Evolutionary conservation across 2,329 filamentous ascomycete genomes (phyloP).

Genomic region (Ploettnerulaceae sp.): DNA sequence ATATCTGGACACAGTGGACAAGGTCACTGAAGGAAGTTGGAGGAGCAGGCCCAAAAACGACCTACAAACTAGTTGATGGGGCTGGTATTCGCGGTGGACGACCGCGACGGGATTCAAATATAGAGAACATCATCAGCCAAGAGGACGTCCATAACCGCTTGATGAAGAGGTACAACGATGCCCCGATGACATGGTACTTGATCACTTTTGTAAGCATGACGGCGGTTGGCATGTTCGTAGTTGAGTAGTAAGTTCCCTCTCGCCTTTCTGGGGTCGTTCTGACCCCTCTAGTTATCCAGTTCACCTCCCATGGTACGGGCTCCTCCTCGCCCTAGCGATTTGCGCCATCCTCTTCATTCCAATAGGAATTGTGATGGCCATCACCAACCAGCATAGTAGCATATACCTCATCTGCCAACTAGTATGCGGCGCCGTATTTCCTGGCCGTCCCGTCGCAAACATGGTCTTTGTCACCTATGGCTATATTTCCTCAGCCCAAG

Average conservation of each 20-base stretch:
- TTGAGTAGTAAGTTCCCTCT: conserved; percentile 65
- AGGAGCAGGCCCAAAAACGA: conserved; percentile 43
- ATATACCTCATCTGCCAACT: conserved; percentile 85
- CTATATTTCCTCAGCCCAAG: conserved; percentile 83
- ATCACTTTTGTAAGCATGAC: conserved; percentile 71
- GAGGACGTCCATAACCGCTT: conserved; percentile 82
- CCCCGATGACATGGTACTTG: conserved; percentile 77
- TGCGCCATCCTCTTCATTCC: conserved; percentile 81
- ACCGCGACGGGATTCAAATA: conserved; percentile 38
- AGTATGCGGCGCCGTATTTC: conserved; percentile 76
- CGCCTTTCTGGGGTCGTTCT: conserved; percentile 5
- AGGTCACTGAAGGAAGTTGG: conserved; percentile 61
- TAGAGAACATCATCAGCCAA: conserved; percentile 54
- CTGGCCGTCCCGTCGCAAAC: conserved; percentile 80
- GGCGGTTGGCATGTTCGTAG: conserved; percentile 74
- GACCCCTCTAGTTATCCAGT: conserved; percentile 60
- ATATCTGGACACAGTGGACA: conserved; percentile 74
- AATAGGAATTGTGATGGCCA: conserved; percentile 88
- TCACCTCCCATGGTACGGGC: conserved; percentile 80
- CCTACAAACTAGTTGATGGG: conserved; percentile 47
- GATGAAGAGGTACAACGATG: conserved; percentile 79
- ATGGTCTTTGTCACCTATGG: conserved; percentile 93
- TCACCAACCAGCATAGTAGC: conserved; percentile 83
- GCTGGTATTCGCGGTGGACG: conserved; percentile 12
- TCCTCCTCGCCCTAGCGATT: conserved; percentile 72